phyloP scores from a whole-genome alignment of 768 basidiomycete species.

The Suillus lakei region DNA sequence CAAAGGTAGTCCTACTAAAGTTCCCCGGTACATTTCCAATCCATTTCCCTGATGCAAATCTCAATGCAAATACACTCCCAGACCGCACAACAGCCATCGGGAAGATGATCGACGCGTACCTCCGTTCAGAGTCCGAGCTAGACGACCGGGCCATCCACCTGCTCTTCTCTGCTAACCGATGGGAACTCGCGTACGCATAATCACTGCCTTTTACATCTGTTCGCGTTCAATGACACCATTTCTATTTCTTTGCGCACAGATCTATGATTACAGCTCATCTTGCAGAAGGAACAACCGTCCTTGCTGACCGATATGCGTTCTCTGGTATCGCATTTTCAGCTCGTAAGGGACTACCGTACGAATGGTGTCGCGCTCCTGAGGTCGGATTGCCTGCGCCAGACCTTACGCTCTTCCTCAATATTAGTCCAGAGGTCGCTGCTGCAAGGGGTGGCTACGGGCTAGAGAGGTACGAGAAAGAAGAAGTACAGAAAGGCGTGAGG shows the following conservation, averaged over 20 bases:
- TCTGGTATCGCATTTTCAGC: conserved; percentile 92
- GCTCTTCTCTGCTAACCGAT: conserved; percentile 95
- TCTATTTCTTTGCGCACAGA: conserved; percentile 37
- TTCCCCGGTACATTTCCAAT: conserved; percentile 74
- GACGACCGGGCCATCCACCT: conserved; percentile 93
- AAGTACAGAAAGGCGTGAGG: conserved; percentile 71
- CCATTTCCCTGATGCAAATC: background rate
- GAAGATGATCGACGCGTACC: conserved; percentile 90
- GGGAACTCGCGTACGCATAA: conserved; percentile 82
- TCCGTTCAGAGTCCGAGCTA: conserved; percentile 82
- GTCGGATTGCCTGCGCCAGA: conserved; percentile 89
- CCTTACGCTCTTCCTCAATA: conserved; percentile 83
- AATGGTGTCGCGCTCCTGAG: conserved; percentile 89
- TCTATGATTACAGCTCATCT: conserved; percentile 65
- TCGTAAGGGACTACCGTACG: conserved; percentile 69
- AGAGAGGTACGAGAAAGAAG: conserved; percentile 86
- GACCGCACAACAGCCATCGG: conserved; percentile 93
- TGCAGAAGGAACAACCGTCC: conserved; percentile 65
- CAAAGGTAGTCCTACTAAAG: conserved; percentile 64
- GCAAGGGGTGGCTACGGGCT: conserved; percentile 81
- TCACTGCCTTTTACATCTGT: background rate
- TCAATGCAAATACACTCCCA: conserved; percentile 32
- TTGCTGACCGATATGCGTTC: conserved; percentile 96
- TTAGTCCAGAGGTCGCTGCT: conserved; percentile 71
- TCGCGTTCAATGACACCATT: background rate